Evolutionary conservation across 176 grass and related monocot genomes (phyloP).

Genomic region (Bromus sterilis): DNA sequence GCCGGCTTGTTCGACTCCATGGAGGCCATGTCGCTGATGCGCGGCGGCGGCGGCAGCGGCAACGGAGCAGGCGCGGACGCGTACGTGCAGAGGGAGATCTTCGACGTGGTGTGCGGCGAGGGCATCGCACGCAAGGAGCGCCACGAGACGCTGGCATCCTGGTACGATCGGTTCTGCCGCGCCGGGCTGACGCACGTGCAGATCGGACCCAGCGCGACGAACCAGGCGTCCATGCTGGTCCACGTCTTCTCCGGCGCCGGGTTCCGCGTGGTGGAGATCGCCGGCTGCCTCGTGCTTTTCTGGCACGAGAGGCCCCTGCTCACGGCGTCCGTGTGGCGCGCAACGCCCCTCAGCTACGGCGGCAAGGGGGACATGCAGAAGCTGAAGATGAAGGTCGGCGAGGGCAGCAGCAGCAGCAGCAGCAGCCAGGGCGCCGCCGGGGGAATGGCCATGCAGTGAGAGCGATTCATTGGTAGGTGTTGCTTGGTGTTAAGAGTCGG

Average conservation of each 20-base stretch:
- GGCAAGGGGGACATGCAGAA: background rate
- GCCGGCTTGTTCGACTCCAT: slow-evolving; percentile 76
- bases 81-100: slow-evolving; percentile 61
- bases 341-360: background rate
- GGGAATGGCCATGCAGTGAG: background rate
- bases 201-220: slow-evolving; percentile 23
- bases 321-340: slow-evolving; percentile 55
- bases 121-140: slow-evolving; percentile 53
- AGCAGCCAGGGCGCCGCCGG: background rate
- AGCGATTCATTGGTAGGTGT: background rate
- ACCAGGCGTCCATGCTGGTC: slow-evolving; percentile 40
- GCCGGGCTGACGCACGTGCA: slow-evolving; percentile 41
- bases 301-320: slow-evolving; percentile 53
- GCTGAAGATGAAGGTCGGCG: background rate
- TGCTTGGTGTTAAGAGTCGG: no score
- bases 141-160: slow-evolving; percentile 45
- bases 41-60: background rate
- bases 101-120: slow-evolving; percentile 65
- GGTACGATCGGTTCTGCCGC: slow-evolving; percentile 29
- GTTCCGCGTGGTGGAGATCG: slow-evolving; percentile 42
- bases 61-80: slow-evolving; percentile 19
- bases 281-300: slow-evolving; percentile 43
- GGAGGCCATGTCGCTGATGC: background rate
- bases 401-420: background rate
- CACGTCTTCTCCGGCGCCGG: slow-evolving; percentile 26